Conservation (phyloP, 1,284 basidiomycete genomes). For the Cryptococcus sp. region DNA sequence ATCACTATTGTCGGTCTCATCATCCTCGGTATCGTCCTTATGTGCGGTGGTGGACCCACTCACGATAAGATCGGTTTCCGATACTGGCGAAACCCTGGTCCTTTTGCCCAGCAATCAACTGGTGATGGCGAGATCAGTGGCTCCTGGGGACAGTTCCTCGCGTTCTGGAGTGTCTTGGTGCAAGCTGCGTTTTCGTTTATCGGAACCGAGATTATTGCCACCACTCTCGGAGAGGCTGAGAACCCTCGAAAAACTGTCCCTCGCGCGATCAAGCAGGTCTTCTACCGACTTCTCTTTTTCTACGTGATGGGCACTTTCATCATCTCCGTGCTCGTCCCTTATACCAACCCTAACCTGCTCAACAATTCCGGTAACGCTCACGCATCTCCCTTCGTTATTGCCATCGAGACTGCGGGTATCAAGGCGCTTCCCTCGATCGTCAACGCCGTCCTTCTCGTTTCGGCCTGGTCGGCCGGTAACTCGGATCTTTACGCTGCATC, state of each 20-base stretch:
- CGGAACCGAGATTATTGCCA: slow-evolving; percentile 78
- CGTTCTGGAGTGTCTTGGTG: slow-evolving; percentile 65
- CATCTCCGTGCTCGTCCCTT: slow-evolving; percentile 78
- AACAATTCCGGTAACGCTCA: slow-evolving; percentile 58
- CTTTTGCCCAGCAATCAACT: slow-evolving; percentile 30
- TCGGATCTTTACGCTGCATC: slow-evolving; percentile 77
- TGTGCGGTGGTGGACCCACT: slow-evolving; percentile 68
- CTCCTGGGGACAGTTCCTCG: slow-evolving; percentile 64
- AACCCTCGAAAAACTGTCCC: slow-evolving; percentile 76
- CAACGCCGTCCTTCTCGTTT: slow-evolving; percentile 62
- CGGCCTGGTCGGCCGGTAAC: slow-evolving; percentile 83
- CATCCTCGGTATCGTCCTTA: slow-evolving; percentile 66
- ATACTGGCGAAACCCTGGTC: slow-evolving; percentile 70
- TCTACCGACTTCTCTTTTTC: slow-evolving; percentile 75
- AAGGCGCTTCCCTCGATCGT: slow-evolving; percentile 60
- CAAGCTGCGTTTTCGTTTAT: slow-evolving; percentile 83
- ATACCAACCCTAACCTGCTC: slow-evolving; percentile 64
- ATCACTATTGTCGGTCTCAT: slow-evolving; percentile 51
- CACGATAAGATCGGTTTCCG: slow-evolving; percentile 56
- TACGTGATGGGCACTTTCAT: slow-evolving; percentile 56
- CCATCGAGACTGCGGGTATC: slow-evolving; percentile 73
- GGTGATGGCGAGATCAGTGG: slow-evolving; percentile 31
- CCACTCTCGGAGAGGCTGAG: slow-evolving; percentile 60
- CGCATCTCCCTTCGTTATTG: slow-evolving; percentile 77
- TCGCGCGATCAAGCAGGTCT: slow-evolving; percentile 75